Evolutionary conservation across 2,329 filamentous ascomycete genomes (phyloP).

Genomic region (Cryoendolithus antarcticus): DNA sequence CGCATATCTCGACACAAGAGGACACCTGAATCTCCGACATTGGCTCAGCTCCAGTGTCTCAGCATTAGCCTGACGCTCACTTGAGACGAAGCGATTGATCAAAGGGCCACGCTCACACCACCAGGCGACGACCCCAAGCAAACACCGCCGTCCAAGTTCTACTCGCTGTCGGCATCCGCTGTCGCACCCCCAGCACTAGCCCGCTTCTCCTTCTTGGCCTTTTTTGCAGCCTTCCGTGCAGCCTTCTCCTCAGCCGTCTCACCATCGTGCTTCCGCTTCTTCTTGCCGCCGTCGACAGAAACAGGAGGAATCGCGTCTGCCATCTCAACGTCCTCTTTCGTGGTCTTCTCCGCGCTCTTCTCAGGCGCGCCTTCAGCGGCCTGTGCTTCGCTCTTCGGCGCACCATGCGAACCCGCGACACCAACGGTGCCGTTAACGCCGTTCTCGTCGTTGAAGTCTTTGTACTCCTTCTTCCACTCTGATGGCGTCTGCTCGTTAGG

Average conservation of each 20-base stretch:
- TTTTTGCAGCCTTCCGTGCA: slow-evolving; percentile 55
- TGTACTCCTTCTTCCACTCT: slow-evolving; percentile 87
- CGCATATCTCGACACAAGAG: background rate
- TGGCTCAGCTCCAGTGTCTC: background rate
- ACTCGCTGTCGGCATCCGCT: slow-evolving; percentile 29
- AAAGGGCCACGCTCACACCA: slow-evolving; percentile 1
- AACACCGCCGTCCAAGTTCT: slow-evolving; percentile 2
- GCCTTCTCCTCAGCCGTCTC: slow-evolving; percentile 27
- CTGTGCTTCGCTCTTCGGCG: slow-evolving; percentile 15
- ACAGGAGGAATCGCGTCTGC: slow-evolving; percentile 20
- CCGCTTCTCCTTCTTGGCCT: slow-evolving; percentile 68
- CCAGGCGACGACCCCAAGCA: background rate
- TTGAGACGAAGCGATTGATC: background rate
- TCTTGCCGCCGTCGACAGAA: slow-evolving; percentile 25
- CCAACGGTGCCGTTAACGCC: slow-evolving; percentile 14
- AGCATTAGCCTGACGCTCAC: background rate
- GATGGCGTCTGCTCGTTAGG: slow-evolving; percentile 85
- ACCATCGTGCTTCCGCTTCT: slow-evolving; percentile 37
- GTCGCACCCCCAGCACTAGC: slow-evolving; percentile 31
- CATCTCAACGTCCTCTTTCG: slow-evolving; percentile 22
- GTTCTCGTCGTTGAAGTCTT: slow-evolving; percentile 58
- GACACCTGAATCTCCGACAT: slow-evolving; percentile 1
- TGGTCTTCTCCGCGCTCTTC: slow-evolving; percentile 27
- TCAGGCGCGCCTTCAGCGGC: slow-evolving; percentile 22
- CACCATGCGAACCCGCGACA: background rate